Evolutionary conservation across 2,329 filamentous ascomycete species (phyloP), one percentile per base, ranked within the genome.

Genomic region (Talaromyces sp.): DNA sequence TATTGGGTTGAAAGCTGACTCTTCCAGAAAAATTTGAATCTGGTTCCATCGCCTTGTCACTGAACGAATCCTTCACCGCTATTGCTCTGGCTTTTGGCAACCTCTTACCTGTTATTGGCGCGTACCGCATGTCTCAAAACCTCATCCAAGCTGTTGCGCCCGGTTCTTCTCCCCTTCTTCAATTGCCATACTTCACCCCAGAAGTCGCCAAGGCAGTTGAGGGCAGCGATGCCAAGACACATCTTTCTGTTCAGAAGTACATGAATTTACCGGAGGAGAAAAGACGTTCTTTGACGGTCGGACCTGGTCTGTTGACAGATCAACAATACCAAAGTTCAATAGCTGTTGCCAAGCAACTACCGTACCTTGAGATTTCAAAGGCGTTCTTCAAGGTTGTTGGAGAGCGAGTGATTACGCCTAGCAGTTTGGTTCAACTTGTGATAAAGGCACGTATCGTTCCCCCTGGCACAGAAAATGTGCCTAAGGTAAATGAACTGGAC

Each of bases 311-410:
- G 47, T 80, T 99, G 42, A 88, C 84, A 4, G 88, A 92, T 67
- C 77, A 85, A 63, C 87, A 97, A 75, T 96, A 96, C 77, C 81
- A 86, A 65, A 84, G 88, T 50, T 90, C 89, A 42, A 82, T 96
- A 63, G 78, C 79, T 54, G 89, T 97, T 33, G 93, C 92, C 31
- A 87, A 87, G 68, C 91, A 97, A 77, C 83, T 99, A 31, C 95
- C 95, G 1, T 85, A 87, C 65, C 83, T 99, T 60, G 85, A 90
- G 62, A 87, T 99, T 10, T 91, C 92, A 71, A 96, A 92, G 79
- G 91, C 92, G 7, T 99, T 96, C 79, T 99, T 99, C 87, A 99
- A 99, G 82, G 96, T 99, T 53, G 89, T 92, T 58, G 95, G 95
- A 72, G 96, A 99, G 79, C 91, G 90, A 67, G 90, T 89, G 75